Conservation (phyloP, 2,329 filamentous ascomycete species). For the Calonectria henricotiae region DNA sequence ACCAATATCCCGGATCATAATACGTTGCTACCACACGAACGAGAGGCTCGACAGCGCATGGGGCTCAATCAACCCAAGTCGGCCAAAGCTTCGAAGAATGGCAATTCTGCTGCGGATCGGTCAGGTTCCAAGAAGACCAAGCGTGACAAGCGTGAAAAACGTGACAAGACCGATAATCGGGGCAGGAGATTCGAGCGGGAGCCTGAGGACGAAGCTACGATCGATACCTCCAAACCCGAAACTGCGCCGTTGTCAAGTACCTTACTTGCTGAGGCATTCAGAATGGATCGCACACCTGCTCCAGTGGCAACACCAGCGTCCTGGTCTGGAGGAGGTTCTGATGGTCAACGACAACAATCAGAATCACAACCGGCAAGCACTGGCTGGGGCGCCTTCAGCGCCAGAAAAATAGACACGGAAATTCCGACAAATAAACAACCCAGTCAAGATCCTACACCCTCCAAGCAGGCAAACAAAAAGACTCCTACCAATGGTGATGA, state of each 20-base stretch:
- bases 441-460: conserved; percentile 1
- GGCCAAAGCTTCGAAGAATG: conserved; percentile 26
- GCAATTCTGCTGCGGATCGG: conserved; percentile 1
- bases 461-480: conserved; percentile 6
- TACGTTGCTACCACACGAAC: conserved; percentile 60
- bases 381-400: conserved; percentile 50
- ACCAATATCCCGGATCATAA: conserved; percentile 19
- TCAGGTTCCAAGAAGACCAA: conserved; percentile 4
- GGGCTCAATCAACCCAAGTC: conserved; percentile 43
- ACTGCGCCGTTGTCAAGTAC: conserved; percentile 49
- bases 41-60: conserved; percentile 56
- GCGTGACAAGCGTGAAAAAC: conserved; percentile 11
- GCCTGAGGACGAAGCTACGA: conserved; percentile 27
- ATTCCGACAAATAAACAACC: conserved; percentile 35
- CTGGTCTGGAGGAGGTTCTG: conserved; percentile 45
- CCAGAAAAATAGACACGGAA: conserved; percentile 45
- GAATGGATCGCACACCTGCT: conserved; percentile 49
- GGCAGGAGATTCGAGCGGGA: conserved; percentile 18
- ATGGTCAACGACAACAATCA: conserved; percentile 2
- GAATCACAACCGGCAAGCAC: conserved; percentile 13
- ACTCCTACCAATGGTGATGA: not conserved
- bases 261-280: conserved; percentile 57
- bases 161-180: conserved; percentile 29
- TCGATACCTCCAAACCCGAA: conserved; percentile 32
- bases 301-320: conserved; percentile 51